Evolutionary conservation across 345 rosid genomes (phyloP), one percentile per base, ranked within the genome.

Genomic region (Syzygium grande): DNA sequence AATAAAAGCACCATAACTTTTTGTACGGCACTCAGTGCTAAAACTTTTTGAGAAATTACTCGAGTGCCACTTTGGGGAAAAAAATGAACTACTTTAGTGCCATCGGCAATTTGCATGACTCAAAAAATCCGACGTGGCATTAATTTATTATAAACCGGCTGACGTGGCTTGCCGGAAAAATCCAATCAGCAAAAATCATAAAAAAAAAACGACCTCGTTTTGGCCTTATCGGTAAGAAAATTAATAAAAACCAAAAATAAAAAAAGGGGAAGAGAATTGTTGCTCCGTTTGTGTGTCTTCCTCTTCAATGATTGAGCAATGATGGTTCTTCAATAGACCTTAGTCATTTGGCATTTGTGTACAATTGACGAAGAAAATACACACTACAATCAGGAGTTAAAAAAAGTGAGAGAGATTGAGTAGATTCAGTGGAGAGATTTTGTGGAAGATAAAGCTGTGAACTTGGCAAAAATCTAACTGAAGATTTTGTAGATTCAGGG

Each of bases 11-110:
- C 11, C 9, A 27, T 58, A 5, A n/a, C 0, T 61, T 12, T n/a
- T 61, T 16, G 3, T 61, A 13, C 0, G 0, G 7, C 9, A 11
- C 0, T 5, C 11, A n/a, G 5, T 2, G 0, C 0, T 9, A 27
- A 27, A 5, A 0, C 27, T 27, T 27, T 61, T 27, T 0, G 3
- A 61, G 4, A 27, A 16, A 6, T 13, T 7, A 61, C 9, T 61
- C n/a, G 34, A 61, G 4, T 13, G 9, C 4, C 0, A 61, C 4
- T 27, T 5, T 27, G 0, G 4, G 0, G 1, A 27, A 13, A 59
- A 12, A 59, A 5, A 61, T 2, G 5, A 52, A 61, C 12, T 9
- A 61, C 17, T 61, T 13, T 0, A 61, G 5, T 61, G 7, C n/a
- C 34, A 27, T 27, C 9, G 9, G 2, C 2, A 1, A 61, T 61